Evolutionary conservation across 1,284 basidiomycete genomes (phyloP), one percentile per base, ranked within the genome.

Genomic region (Blastosporella zonata): DNA sequence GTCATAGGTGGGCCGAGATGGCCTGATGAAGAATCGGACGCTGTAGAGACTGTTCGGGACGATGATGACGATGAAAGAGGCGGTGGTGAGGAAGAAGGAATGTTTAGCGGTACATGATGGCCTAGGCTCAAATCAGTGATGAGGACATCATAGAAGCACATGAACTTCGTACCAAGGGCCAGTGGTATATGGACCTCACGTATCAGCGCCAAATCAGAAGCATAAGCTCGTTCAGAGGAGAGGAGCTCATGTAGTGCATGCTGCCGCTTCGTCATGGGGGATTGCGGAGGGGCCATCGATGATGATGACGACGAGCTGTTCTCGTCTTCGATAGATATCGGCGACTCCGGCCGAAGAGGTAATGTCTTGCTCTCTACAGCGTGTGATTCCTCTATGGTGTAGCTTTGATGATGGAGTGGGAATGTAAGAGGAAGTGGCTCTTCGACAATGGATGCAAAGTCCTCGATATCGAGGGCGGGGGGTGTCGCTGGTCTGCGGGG

Each of bases 211-310:
- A 97, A 75, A 71, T 97, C 94, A 8, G 82, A 85, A 1, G 93
- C 90, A 67, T 96, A 96, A 0, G 88, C 84, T 22, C 87, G 75
- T 64, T 97, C 94, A 17, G 91, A 93, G 9, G 81, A 79, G 36
- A 92, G 77, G 18, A 95, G 74, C 61, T 97, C 94, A 40, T 85
- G 79, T 28, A 97, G 71, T 1, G 93, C 87, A 62, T 96, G 88
- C 20, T 84, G 77, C 21, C 94, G 82, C 69, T 93, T 95, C 15
- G 88, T 71, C 61, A 75, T 60, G 37, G 61, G 56, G 15, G 53
- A 35, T 37, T 57, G 57, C 29, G 47, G 51, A 23, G 50, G 53
- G 20, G 47, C 43, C 35, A 53, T 45, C 10, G 56, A 54, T 5
- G 54, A 55, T 7, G 53, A 57, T 3, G 52, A 52, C 10, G 54